Conservation (phyloP, 768 basidiomycete species). For the Cubamyces lactineus region DNA sequence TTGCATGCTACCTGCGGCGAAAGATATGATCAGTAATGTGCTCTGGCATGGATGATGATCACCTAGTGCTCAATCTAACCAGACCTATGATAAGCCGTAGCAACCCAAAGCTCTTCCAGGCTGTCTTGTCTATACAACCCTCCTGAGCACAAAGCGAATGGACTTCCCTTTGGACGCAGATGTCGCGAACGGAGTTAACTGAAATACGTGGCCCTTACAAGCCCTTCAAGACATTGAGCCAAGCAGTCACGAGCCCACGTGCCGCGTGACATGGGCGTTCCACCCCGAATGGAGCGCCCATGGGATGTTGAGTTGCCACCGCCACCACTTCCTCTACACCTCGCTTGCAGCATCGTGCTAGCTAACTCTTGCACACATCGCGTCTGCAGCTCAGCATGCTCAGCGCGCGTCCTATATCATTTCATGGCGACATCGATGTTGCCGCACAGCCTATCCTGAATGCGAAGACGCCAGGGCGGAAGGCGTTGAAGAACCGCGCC, state of each 20-base stretch:
- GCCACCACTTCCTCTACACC: not conserved
- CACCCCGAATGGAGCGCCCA: not conserved
- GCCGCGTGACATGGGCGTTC: slow-evolving; percentile 1
- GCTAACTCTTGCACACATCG: not conserved
- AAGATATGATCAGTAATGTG: too few species aligned
- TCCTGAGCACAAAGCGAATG: too few species aligned
- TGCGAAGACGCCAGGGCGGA: slow-evolving; percentile 61
- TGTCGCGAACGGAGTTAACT: too few species aligned
- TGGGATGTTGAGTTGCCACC: slow-evolving; percentile 7
- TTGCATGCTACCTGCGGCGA: too few species aligned
- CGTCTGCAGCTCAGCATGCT: slow-evolving; percentile 16
- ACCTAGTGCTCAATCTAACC: too few species aligned
- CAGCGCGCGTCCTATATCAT: slow-evolving; percentile 20
- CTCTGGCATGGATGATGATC: too few species aligned
- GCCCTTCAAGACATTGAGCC: too few species aligned
- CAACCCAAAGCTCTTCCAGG: too few species aligned
- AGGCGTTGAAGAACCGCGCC: slow-evolving; percentile 41
- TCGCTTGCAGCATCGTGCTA: not conserved
- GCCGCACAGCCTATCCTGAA: slow-evolving; percentile 15
- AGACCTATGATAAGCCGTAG: too few species aligned
- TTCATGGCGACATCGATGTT: slow-evolving; percentile 13
- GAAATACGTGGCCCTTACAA: too few species aligned
- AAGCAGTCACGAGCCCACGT: not conserved
- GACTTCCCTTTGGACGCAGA: too few species aligned
- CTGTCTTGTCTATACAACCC: too few species aligned